These are phyloP conservation scores for Neurospora sp. DNA, from an alignment of 2,329 filamentous ascomycete genomes.

Conservation along the genomic window DNA sequence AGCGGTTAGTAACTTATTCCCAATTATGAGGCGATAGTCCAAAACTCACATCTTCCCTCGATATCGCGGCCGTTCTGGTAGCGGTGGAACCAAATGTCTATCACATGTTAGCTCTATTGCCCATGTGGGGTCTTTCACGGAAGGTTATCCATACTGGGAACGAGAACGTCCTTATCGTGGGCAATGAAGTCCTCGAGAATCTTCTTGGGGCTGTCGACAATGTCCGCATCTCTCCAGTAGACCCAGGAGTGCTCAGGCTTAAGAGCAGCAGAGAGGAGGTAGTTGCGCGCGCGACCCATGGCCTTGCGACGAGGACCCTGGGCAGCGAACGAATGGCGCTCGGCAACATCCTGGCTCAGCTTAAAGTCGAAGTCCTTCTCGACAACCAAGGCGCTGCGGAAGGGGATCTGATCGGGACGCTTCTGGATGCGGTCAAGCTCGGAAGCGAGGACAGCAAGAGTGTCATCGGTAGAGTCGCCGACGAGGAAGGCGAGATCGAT, in stretches of 20 bases:
- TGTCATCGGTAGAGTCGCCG: conserved; percentile 85
- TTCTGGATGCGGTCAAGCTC: conserved; percentile 86
- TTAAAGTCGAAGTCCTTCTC: conserved; percentile 82
- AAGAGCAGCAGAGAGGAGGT: conserved; percentile 71
- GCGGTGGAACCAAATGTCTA: conserved; percentile 95
- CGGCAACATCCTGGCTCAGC: conserved; percentile 68
- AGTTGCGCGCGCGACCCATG: conserved; percentile 87
- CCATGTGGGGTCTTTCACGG: background rate
- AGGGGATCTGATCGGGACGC: conserved; percentile 68
- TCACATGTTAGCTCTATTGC: conserved; percentile 18
- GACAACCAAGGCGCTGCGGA: conserved; percentile 74
- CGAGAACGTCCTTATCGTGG: conserved; percentile 85
- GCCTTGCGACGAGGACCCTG: conserved; percentile 85
- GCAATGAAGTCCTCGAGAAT: conserved; percentile 94
- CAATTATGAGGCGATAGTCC: background rate
- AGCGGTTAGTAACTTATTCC: conserved; percentile 12
- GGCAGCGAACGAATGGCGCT: conserved; percentile 76
- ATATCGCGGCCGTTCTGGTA: conserved; percentile 76
- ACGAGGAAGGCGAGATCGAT: conserved; percentile 95
- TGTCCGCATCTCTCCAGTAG: conserved; percentile 97
- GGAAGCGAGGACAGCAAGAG: conserved; percentile 70
- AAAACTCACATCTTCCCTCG: conserved; percentile 76
- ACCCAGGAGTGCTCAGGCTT: conserved; percentile 97
- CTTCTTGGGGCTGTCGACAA: conserved; percentile 75
- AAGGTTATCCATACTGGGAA: conserved; percentile 63